Percentiles rank a stretch among this genome's conserved stretches.
phyloP scores from a whole-genome alignment of 2,329 filamentous ascomycete genomes.

The Dryadomyces sulphureus region DNA sequence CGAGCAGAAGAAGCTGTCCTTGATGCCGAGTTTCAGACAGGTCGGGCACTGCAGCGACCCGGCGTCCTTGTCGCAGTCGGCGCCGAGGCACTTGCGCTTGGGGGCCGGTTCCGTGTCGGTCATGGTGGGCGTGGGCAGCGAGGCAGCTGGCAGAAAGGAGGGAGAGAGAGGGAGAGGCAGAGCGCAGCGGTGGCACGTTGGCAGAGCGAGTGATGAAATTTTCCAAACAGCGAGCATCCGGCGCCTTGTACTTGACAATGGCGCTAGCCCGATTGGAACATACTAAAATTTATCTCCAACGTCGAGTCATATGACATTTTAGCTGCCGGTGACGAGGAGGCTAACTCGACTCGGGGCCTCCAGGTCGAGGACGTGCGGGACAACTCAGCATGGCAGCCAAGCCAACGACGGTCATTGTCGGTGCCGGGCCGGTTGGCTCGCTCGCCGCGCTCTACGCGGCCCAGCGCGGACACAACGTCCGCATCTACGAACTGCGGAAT shows the following conservation, averaged over 20 bases:
- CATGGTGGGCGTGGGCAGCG: constrained; percentile 17
- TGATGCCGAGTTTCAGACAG: constrained; percentile 74
- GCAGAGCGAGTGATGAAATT: no score
- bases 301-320: no score
- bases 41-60: constrained; percentile 84
- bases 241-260: no score
- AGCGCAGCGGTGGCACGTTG: no score
- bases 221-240: no score
- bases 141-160: background rate
- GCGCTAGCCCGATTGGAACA: no score
- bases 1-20: constrained; percentile 91
- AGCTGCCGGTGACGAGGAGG: no score
- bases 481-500: constrained; percentile 83
- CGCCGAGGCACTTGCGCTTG: constrained; percentile 62
- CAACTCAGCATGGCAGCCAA: constrained; percentile 7
- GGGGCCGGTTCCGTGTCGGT: constrained; percentile 29
- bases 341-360: no score
- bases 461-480: constrained; percentile 72
- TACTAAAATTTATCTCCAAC: no score
- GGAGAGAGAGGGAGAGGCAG: background rate
- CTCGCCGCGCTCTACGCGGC: constrained; percentile 88
- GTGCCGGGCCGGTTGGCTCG: constrained; percentile 85
- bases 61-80: constrained; percentile 76
- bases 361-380: no score
- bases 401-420: constrained; percentile 70